Evolutionary conservation across 2,329 filamentous ascomycete species (phyloP).

Genomic region (Scytalidium lignicola): DNA sequence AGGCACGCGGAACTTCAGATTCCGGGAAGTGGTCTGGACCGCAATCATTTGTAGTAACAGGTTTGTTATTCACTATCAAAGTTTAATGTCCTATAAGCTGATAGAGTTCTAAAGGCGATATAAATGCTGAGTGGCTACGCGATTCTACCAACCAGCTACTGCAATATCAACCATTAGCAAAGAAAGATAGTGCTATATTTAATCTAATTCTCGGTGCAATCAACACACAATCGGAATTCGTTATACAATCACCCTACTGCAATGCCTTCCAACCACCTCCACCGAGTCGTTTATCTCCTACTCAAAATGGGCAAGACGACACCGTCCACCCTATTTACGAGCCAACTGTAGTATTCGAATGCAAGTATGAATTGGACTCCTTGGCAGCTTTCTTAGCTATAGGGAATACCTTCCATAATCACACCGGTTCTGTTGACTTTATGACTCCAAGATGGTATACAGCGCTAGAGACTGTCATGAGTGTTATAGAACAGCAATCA

Average conservation of each 20-base stretch:
- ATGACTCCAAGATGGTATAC: slow-evolving; percentile 72
- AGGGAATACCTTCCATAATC: slow-evolving; percentile 78
- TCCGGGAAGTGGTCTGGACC: slow-evolving; percentile 71
- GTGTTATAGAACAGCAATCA: slow-evolving; percentile 73
- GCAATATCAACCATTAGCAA: slow-evolving; percentile 82
- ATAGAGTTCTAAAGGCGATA: slow-evolving; percentile 49
- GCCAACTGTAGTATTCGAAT: slow-evolving; percentile 83
- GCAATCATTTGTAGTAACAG: slow-evolving; percentile 90
- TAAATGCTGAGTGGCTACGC: slow-evolving; percentile 87
- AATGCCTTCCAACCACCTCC: slow-evolving; percentile 96
- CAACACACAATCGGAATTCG: slow-evolving; percentile 92
- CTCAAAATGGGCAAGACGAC: slow-evolving; percentile 77
- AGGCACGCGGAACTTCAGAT: slow-evolving; percentile 36
- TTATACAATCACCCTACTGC: slow-evolving; percentile 93
- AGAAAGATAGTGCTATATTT: slow-evolving; percentile 72
- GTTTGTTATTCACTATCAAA: background rate
- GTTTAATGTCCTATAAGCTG: background rate
- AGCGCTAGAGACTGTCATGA: slow-evolving; percentile 69
- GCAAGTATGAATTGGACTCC: slow-evolving; percentile 98
- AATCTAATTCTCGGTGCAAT: slow-evolving; percentile 86
- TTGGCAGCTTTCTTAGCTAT: slow-evolving; percentile 86
- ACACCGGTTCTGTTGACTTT: slow-evolving; percentile 74
- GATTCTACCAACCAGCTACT: slow-evolving; percentile 91
- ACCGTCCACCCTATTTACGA: slow-evolving; percentile 83
- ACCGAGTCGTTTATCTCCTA: slow-evolving; percentile 67